Conservation (phyloP, 2,329 filamentous ascomycete genomes). For the Gaeumannomyces tritici region DNA sequence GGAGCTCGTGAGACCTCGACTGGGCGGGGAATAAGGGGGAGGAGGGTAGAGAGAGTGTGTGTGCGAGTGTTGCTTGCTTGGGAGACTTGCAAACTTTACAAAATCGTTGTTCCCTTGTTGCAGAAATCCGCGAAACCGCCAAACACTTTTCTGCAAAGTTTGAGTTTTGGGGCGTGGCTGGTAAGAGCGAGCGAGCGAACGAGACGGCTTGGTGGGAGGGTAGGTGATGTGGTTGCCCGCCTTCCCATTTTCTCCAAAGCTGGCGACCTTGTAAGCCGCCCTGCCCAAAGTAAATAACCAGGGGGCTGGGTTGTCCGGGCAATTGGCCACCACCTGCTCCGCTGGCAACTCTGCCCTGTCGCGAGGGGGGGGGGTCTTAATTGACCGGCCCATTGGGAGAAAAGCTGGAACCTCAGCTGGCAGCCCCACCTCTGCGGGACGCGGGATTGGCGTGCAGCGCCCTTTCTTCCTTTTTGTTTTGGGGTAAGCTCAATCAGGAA, state of each 20-base stretch:
- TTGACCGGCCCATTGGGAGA: too few relatives aligned
- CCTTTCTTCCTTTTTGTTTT: too few relatives aligned
- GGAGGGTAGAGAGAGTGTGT: not conserved
- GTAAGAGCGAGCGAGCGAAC: not conserved
- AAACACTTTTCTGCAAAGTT: not conserved
- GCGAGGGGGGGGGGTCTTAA: too few relatives aligned
- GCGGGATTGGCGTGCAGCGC: not conserved
- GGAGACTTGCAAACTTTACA: not conserved
- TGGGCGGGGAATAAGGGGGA: not conserved
- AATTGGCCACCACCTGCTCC: constrained; percentile 2
- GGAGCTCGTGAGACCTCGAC: not conserved
- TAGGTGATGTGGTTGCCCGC: not conserved
- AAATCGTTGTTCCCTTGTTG: not conserved
- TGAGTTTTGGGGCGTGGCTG: not conserved
- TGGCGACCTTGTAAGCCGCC: not conserved
- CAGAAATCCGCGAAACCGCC: not conserved
- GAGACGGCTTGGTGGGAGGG: not conserved
- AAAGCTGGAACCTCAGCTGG: not conserved
- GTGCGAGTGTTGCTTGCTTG: not conserved
- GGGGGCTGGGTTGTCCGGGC: constrained; percentile 9
- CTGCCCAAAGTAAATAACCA: constrained; percentile 10
- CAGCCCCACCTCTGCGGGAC: not conserved
- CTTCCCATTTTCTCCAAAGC: not conserved
- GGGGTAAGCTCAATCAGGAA: too few relatives aligned
- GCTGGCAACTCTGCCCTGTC: not conserved